Evolutionary conservation across 2,329 filamentous ascomycete species (phyloP), one percentile per base, ranked within the genome.

Genomic region (Aspergillus alliaceus): DNA sequence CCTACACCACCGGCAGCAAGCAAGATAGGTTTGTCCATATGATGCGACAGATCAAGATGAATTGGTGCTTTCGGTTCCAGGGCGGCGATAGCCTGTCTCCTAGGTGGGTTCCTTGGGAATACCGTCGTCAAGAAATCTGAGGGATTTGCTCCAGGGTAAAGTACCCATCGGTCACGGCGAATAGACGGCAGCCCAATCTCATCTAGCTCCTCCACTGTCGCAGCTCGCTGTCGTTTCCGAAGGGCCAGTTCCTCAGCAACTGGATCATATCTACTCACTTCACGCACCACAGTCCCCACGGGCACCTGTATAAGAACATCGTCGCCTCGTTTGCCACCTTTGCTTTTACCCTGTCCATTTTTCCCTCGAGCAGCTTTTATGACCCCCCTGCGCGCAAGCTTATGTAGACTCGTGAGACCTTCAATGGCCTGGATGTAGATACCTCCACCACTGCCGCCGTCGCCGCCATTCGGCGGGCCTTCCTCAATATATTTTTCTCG

Each of bases 361-460:
- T 70, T 76, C 2, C 79, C 79, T 39, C 77, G 68, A 11, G 72
- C 72, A 24, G 78, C 78, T 59, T 74, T 76, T 49, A 80, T 75
- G 54, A 91, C 84, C 2, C 90, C 86, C 64, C 88, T 82, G 39
- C 93, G 83, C 1, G 91, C 89, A 9, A 99, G 81, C 77, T 97
- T 98, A 77, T 98, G 93, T 59, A 99, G 78, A 53, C 91, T 96
- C 0, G 92, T 98, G 75, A 98, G 90, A 58, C 92, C 91, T 54
- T 90, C 87, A 1, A 96, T 86, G 7, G 95, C 93, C 76, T 98
- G 93, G 57, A 99, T 96, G 73, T 96, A 98, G 64, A 99, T 82
- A 67, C 90, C 96, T 37, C 95, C 95, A 60, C 95, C 95, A 55
- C 86, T 89, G 4, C 95, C 95, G 40, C 95, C 95, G 71, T 99